These are phyloP conservation scores for Phlebopus sp. DNA, from an alignment of 1,284 basidiomycete species.

Conservation along the genomic window DNA sequence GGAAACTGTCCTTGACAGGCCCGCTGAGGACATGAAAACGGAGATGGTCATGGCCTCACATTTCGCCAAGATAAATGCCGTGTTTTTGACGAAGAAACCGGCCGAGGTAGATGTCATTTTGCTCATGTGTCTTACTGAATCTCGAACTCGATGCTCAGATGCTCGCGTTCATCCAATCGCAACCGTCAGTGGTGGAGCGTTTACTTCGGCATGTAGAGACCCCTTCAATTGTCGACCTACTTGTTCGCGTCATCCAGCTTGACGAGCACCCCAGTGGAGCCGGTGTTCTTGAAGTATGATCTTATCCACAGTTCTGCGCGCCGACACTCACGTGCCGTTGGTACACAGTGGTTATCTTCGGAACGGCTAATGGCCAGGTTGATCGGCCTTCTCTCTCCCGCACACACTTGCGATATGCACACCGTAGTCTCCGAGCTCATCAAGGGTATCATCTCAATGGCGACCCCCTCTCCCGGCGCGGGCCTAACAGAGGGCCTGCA, in stretches of 20 bases:
- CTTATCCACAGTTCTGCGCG: slow-evolving; percentile 25
- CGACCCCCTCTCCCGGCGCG: slow-evolving; percentile 81
- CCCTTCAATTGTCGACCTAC: slow-evolving; percentile 88
- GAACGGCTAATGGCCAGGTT: slow-evolving; percentile 83
- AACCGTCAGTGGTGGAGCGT: slow-evolving; percentile 82
- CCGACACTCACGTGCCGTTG: slow-evolving; percentile 22
- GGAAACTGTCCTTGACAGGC: slow-evolving; percentile 84
- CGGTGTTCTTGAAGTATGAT: slow-evolving; percentile 83
- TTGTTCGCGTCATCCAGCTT: slow-evolving; percentile 89
- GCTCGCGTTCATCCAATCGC: slow-evolving; percentile 85
- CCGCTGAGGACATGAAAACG: slow-evolving; percentile 76
- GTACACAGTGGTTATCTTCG: slow-evolving; percentile 78
- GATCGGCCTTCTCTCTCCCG: slow-evolving; percentile 81
- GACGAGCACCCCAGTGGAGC: slow-evolving; percentile 84
- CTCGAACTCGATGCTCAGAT: slow-evolving; percentile 57
- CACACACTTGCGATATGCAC: slow-evolving; percentile 78
- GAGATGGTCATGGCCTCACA: slow-evolving; percentile 76
- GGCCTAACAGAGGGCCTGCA: slow-evolving; percentile 64
- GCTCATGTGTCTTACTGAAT: slow-evolving; percentile 13
- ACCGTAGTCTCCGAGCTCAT: slow-evolving; percentile 88
- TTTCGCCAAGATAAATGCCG: slow-evolving; percentile 86
- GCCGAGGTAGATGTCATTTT: slow-evolving; percentile 65
- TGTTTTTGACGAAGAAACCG: slow-evolving; percentile 85
- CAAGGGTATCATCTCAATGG: slow-evolving; percentile 93
- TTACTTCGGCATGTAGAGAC: slow-evolving; percentile 87